phyloP scores from a whole-genome alignment of 1,284 basidiomycete genomes.

The Caloboletus inedulis region DNA sequence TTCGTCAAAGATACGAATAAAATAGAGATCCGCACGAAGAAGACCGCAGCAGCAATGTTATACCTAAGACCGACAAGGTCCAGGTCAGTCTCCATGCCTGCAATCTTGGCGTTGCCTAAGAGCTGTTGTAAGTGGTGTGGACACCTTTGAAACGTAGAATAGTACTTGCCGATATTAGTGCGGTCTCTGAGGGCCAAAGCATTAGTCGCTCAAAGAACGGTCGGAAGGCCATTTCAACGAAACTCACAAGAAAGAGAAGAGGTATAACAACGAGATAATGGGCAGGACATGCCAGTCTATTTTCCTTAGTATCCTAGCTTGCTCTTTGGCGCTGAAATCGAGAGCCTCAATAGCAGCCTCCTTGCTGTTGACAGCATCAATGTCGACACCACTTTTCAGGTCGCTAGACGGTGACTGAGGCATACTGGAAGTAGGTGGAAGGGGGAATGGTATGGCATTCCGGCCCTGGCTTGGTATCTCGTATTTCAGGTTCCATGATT shows the following conservation, averaged over 20 bases:
- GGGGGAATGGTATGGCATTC: neutral
- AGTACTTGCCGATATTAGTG: slow-evolving; percentile 29
- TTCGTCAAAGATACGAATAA: neutral
- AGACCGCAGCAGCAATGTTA: slow-evolving; percentile 44
- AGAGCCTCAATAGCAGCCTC: neutral
- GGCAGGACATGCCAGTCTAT: slow-evolving; percentile 50
- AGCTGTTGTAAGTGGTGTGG: neutral
- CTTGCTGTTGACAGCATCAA: neutral
- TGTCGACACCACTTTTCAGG: slow-evolving; percentile 1
- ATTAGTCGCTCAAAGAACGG: neutral
- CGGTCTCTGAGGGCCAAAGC: slow-evolving; percentile 30
- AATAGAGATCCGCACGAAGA: slow-evolving; percentile 38
- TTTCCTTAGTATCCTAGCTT: slow-evolving; percentile 41
- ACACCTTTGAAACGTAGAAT: neutral
- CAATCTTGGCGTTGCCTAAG: slow-evolving; percentile 33
- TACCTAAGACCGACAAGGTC: slow-evolving; percentile 40
- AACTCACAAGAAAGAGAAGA: slow-evolving; percentile 52
- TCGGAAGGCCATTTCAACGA: neutral
- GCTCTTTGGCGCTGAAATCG: slow-evolving; percentile 23
- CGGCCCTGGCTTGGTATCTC: neutral
- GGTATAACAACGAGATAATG: slow-evolving; percentile 50
- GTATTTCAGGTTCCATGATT: slow-evolving; percentile 3
- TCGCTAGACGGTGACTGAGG: neutral
- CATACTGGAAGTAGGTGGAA: slow-evolving; percentile 4
- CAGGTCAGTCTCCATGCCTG: slow-evolving; percentile 41